Percentiles rank a stretch among this genome's conserved stretches.
These are phyloP conservation scores for Diplodia seriata DNA, from an alignment of 2,329 filamentous ascomycete species.

Conservation along the genomic window DNA sequence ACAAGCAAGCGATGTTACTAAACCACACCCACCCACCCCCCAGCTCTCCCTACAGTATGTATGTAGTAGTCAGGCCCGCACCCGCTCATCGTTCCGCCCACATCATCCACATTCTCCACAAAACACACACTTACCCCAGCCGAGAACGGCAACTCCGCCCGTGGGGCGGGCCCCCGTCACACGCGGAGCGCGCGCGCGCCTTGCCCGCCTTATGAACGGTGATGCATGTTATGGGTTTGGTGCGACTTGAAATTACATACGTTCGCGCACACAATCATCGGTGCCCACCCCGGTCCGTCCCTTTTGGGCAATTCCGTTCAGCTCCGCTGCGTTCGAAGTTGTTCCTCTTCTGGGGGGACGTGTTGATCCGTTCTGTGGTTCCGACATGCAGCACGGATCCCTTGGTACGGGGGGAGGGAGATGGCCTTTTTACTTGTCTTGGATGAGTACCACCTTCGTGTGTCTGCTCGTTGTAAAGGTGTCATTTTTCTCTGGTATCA, in stretches of 20 bases:
- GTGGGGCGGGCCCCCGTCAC: neutral
- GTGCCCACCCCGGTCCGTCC: neutral
- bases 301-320: constrained; percentile 1
- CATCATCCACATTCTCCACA: neutral
- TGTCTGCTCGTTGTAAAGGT: neutral
- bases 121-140: neutral
- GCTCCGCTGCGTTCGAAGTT: constrained; percentile 23
- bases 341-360: neutral
- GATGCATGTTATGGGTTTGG: neutral
- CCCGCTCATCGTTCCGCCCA: too few relatives aligned
- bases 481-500: constrained; percentile 14
- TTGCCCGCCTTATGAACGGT: neutral
- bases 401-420: neutral
- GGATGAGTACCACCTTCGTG: neutral
- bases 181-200: neutral
- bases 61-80: too few relatives aligned
- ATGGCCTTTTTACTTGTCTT: neutral
- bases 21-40: neutral
- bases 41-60: too few relatives aligned
- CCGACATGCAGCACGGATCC: neutral
- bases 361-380: neutral
- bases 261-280: neutral
- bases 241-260: constrained; percentile 1
- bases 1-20: neutral
- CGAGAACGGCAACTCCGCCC: constrained; percentile 8